Percentiles rank a stretch among this genome's conserved stretches.
Conservation (phyloP, 257 asterid species). For the Penstemon newberryi region DNA sequence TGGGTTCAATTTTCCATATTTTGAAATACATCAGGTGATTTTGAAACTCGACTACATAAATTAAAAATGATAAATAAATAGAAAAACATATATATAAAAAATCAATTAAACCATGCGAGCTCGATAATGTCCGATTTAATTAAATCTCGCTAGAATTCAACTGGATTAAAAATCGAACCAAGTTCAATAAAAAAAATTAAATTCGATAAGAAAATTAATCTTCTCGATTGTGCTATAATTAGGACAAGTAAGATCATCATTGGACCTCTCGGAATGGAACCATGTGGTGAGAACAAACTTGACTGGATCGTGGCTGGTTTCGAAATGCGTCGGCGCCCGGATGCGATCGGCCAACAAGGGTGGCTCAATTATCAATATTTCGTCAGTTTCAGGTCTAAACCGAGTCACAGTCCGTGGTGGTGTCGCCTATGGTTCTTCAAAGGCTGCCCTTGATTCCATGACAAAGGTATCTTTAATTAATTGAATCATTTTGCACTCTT, state of each 20-base stretch:
- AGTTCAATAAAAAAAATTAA: no score
- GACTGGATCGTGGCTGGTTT: conserved; percentile 38
- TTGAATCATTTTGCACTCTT: no score
- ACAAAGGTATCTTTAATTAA: conserved; percentile 31
- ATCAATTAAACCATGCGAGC: no score
- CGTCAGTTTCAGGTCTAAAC: conserved; percentile 35
- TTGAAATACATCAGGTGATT: no score
- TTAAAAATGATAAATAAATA: no score
- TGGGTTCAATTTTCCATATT: no score
- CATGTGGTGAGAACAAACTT: conserved; percentile 31
- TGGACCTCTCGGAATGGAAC: conserved; percentile 35
- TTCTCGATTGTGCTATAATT: no score
- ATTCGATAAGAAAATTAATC: no score
- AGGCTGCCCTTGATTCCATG: conserved; percentile 33
- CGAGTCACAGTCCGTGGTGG: conserved; percentile 29
- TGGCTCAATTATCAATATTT: conserved; percentile 44
- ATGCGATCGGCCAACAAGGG: conserved; percentile 35
- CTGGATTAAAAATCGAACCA: no score
- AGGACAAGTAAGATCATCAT: conserved; percentile 5
- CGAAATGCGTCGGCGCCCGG: conserved; percentile 32
- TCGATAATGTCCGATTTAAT: neutral
- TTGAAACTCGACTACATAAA: no score
- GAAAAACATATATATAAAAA: no score
- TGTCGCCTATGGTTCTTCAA: conserved; percentile 35
- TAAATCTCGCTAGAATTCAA: no score